Evolutionary conservation across 768 basidiomycete genomes (phyloP).

Genomic region (Podaxis sp.): DNA sequence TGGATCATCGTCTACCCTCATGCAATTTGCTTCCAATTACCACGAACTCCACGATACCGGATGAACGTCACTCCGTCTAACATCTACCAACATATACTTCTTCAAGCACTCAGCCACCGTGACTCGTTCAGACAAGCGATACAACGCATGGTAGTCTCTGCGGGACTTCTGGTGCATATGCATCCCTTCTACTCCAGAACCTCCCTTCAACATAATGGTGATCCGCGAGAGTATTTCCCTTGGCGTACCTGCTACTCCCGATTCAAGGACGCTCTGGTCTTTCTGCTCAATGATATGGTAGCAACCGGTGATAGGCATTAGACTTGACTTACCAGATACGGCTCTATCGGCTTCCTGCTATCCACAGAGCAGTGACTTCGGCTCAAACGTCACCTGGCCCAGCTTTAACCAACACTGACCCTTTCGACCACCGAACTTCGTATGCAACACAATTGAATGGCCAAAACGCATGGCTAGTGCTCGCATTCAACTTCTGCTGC

Average conservation of each 20-base stretch:
- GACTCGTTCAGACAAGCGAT: not conserved
- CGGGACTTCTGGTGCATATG: too few species aligned
- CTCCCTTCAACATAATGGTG: too few species aligned
- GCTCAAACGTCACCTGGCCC: not conserved
- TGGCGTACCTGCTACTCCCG: too few species aligned
- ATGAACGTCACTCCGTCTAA: conserved; percentile 17
- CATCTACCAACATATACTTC: not conserved
- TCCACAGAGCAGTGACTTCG: not conserved
- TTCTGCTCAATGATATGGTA: too few species aligned
- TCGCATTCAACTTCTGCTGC: not conserved
- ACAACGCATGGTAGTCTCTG: not conserved
- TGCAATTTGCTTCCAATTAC: not conserved
- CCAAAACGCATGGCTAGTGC: not conserved
- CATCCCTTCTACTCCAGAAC: too few species aligned
- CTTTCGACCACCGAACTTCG: not conserved
- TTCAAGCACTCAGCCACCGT: not conserved
- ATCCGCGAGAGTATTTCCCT: too few species aligned
- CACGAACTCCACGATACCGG: not conserved
- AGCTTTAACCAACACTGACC: not conserved
- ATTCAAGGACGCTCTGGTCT: too few species aligned
- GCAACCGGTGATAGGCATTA: too few species aligned
- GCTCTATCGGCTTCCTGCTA: not conserved
- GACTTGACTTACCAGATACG: not conserved
- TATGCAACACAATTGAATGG: not conserved
- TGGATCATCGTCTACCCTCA: not conserved